Conservation (phyloP, 345 rosid species). For the Rhizophora mangle region DNA sequence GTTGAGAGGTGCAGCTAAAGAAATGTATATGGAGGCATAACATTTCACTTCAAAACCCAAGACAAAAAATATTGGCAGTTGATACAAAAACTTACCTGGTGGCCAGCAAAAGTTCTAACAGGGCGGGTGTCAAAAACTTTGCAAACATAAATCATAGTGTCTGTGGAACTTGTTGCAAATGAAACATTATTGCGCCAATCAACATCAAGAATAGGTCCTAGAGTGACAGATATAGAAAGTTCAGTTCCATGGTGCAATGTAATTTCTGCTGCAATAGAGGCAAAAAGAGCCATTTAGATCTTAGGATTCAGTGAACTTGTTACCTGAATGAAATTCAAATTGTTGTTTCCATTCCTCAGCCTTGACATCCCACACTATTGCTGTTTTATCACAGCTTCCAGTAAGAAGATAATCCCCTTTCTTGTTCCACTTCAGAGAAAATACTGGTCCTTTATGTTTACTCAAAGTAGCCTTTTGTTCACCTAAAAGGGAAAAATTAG, state of each 20-base stretch:
- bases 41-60: not conserved
- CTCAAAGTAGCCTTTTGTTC: constrained; percentile 77
- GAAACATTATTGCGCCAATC: constrained; percentile 98
- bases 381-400: constrained; percentile 95
- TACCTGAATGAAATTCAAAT: not conserved
- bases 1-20: too few relatives aligned
- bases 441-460: constrained; percentile 95
- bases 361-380: constrained; percentile 98
- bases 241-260: constrained; percentile 3
- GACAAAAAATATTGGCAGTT: constrained; percentile 10
- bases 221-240: constrained; percentile 6
- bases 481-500: constrained; percentile 40
- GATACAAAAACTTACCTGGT: constrained; percentile 56
- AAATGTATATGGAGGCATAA: too few relatives aligned
- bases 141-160: constrained; percentile 87
- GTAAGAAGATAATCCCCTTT: constrained; percentile 98
- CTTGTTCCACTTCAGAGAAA: constrained; percentile 99
- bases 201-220: constrained; percentile 98
- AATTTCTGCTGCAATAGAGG: not conserved
- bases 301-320: not conserved
- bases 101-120: constrained; percentile 78
- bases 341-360: constrained; percentile 76
- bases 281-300: not conserved
- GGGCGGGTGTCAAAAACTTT: constrained; percentile 86
- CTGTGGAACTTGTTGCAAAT: constrained; percentile 96